phyloP scores from a whole-genome alignment of 1,284 basidiomycete genomes.

The Ceratobasidium sp. region DNA sequence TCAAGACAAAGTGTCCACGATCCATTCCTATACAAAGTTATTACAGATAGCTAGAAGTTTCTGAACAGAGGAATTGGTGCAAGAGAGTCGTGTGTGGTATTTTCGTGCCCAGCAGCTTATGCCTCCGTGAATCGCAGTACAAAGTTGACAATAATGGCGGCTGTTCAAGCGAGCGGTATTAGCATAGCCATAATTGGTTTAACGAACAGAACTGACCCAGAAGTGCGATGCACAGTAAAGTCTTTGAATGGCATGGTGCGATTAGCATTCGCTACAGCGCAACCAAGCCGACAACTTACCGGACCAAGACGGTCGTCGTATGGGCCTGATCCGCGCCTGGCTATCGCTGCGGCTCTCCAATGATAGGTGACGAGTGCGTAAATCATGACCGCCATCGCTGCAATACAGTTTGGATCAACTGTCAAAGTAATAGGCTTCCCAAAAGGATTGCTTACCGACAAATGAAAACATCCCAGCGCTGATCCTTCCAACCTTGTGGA shows the following conservation, averaged over 20 bases:
- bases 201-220: constrained; percentile 68
- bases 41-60: constrained; percentile 17
- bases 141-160: constrained; percentile 91
- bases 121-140: constrained; percentile 77
- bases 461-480: constrained; percentile 93
- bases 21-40: constrained; percentile 37
- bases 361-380: constrained; percentile 97
- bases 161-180: constrained; percentile 59
- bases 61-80: background rate
- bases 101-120: constrained; percentile 15
- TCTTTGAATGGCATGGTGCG: constrained; percentile 64
- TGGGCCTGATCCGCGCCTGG: constrained; percentile 90
- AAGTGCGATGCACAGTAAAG: constrained; percentile 85
- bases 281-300: constrained; percentile 62
- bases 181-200: constrained; percentile 30
- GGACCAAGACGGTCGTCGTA: constrained; percentile 97
- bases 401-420: constrained; percentile 20
- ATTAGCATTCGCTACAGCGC: constrained; percentile 25
- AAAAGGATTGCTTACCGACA: constrained; percentile 73
- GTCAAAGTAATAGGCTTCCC: background rate
- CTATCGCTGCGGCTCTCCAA: constrained; percentile 95
- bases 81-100: no score
- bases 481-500: constrained; percentile 84
- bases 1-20: constrained; percentile 11
- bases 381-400: constrained; percentile 96